Evolutionary conservation across 2,329 filamentous ascomycete genomes (phyloP), one percentile per base, ranked within the genome.

Genomic region (Cladosporium colombiae): DNA sequence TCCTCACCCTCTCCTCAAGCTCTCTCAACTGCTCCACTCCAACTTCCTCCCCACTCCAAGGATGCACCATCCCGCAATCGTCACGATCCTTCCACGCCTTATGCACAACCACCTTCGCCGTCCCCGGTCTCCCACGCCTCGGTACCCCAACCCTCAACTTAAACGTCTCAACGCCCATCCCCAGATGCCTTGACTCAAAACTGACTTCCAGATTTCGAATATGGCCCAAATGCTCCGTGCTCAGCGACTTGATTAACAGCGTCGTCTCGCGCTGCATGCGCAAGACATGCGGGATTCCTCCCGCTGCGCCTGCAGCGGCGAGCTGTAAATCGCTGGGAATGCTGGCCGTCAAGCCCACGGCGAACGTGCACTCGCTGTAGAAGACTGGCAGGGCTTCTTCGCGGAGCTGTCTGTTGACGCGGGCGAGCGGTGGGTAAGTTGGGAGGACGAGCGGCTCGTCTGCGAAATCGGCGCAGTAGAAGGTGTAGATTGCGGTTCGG

Each of bases 241-340:
- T 3, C 2, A 57, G 23, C 11, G 55, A 40, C 25, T 27, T 35
- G 5, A 37, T n/a, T 33, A 57, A 57, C 21, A 57, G 55, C 14
- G 55, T 57, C 7, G 55, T 57, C 0, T 57, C 55, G 31, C 55
- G 55, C 55, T 57, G 55, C 55, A 57, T 57, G 29, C 55, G 55
- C 21, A 57, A 33, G 4, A 37, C 33, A 13, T 18, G 55, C 11
- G 55, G n/a, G 5, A 25, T 25, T 3, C 14, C 18, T 18, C 14
- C 35, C 5, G 16, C 35, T 18, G n/a, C 6, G 11, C 8, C 40
- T 13, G 27, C 27, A 10, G 52, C 16, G 1, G 18, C 16, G 37
- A 18, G 37, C 37, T 18, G 55, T 11, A 25, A 18, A 21, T 25
- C 16, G 27, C 27, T 18, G 11, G 27, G 33, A 5, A 5, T 3